Evolutionary conservation across 2,329 filamentous ascomycete species (phyloP).

Genomic region (Ophioceras dolichostomum): DNA sequence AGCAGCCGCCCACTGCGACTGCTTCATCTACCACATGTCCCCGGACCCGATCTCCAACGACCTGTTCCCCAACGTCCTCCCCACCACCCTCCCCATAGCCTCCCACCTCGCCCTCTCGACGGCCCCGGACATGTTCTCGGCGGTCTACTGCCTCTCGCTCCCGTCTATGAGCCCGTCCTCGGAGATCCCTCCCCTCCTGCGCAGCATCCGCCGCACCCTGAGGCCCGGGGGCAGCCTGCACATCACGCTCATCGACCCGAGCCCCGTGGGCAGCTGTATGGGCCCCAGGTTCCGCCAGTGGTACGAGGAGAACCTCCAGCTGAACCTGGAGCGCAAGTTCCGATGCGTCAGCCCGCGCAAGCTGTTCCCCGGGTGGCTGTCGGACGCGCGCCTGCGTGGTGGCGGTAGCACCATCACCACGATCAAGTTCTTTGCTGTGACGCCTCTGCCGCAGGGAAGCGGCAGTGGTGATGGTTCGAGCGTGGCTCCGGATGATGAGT

Average conservation of each 20-base stretch:
- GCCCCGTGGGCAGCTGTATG: constrained; percentile 40
- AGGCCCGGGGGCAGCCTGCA: constrained; percentile 42
- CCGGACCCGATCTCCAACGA: constrained; percentile 23
- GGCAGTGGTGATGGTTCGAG: background rate
- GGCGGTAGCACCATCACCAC: constrained; percentile 33
- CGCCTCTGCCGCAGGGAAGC: constrained; percentile 4
- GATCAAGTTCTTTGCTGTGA: constrained; percentile 35
- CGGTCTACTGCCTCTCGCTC: constrained; percentile 40
- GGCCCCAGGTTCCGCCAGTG: constrained; percentile 46
- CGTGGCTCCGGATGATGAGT: background rate
- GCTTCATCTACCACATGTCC: constrained; percentile 33
- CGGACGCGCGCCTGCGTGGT: constrained; percentile 37
- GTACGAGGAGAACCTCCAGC: constrained; percentile 48
- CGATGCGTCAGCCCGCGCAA: constrained; percentile 47
- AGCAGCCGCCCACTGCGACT: constrained; percentile 26
- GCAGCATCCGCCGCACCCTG: constrained; percentile 43
- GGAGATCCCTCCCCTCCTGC: constrained; percentile 43
- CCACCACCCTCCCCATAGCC: constrained; percentile 24
- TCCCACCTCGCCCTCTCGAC: constrained; percentile 23
- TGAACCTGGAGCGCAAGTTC: constrained; percentile 45
- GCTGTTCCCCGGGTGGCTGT: constrained; percentile 46
- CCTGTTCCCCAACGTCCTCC: constrained; percentile 25
- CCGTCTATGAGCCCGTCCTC: constrained; percentile 42
- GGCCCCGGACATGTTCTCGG: constrained; percentile 29
- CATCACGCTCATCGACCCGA: constrained; percentile 49